These are phyloP conservation scores for Trametes cubensis DNA, from an alignment of 768 basidiomycete species.

Conservation along the genomic window DNA sequence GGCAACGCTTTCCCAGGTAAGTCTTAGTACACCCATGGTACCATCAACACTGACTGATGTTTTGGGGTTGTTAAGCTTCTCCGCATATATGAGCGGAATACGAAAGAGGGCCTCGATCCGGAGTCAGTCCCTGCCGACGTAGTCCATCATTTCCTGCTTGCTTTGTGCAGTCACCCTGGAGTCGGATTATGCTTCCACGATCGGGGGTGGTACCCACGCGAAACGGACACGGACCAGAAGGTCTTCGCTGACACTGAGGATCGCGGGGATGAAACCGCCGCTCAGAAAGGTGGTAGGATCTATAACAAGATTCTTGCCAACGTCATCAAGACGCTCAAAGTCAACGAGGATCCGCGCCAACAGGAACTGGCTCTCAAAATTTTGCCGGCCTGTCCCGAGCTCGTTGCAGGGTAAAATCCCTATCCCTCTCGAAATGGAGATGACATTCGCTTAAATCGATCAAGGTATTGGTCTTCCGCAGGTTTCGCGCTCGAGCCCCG, in stretches of 20 bases:
- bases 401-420: constrained; percentile 68
- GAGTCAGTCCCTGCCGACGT: constrained; percentile 75
- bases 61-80: constrained; percentile 50
- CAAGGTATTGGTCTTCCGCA: constrained; percentile 72
- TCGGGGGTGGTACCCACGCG: constrained; percentile 88
- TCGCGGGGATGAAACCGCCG: constrained; percentile 30
- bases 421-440: background rate
- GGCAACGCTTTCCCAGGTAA: constrained; percentile 62
- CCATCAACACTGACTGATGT: too few species aligned
- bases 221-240: constrained; percentile 42
- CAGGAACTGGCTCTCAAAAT: constrained; percentile 85
- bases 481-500: constrained; percentile 81
- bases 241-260: constrained; percentile 36
- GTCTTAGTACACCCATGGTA: constrained; percentile 13
- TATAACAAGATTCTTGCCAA: constrained; percentile 85
- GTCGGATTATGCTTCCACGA: constrained; percentile 87
- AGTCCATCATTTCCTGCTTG: constrained; percentile 84
- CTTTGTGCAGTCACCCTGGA: constrained; percentile 80
- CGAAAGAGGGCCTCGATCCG: constrained; percentile 48
- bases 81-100: constrained; percentile 70
- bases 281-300: constrained; percentile 50
- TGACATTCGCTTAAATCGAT: background rate
- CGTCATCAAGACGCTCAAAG: constrained; percentile 71
- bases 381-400: constrained; percentile 80
- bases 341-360: constrained; percentile 86